phyloP scores from a whole-genome alignment of 192 early-diverging fungal genomes.

The Backusella sp. region DNA sequence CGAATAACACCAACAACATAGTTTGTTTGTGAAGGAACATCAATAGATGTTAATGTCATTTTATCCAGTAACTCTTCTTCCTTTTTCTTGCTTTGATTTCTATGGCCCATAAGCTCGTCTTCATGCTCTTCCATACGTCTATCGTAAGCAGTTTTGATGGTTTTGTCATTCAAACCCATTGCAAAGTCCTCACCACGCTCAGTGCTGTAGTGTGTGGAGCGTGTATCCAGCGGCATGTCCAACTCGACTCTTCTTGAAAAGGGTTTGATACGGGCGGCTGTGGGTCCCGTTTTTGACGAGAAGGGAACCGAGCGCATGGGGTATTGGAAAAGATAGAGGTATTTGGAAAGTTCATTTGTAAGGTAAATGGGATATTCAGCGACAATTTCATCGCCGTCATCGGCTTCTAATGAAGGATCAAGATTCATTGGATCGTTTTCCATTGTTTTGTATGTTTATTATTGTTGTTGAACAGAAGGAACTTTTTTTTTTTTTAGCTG shows the following conservation, averaged over 20 bases:
- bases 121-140: slow-evolving; percentile 40
- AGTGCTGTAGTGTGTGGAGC: slow-evolving; percentile 68
- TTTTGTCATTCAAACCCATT: slow-evolving; percentile 69
- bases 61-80: slow-evolving; percentile 70
- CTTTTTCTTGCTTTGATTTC: slow-evolving; percentile 13
- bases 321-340: slow-evolving; percentile 83
- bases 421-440: neutral
- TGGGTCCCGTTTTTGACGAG: slow-evolving; percentile 43
- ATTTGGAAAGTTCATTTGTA: slow-evolving; percentile 61
- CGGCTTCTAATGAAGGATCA: slow-evolving; percentile 4
- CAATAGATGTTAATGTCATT: slow-evolving; percentile 73
- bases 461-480: neutral
- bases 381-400: slow-evolving; percentile 65
- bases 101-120: slow-evolving; percentile 31
- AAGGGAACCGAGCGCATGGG: slow-evolving; percentile 63
- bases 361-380: slow-evolving; percentile 82
- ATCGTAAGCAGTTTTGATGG: slow-evolving; percentile 63
- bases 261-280: slow-evolving; percentile 78
- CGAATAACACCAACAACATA: slow-evolving; percentile 83
- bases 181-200: slow-evolving; percentile 79
- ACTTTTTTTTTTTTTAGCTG: neutral
- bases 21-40: slow-evolving; percentile 74
- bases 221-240: slow-evolving; percentile 79
- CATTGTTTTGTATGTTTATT: neutral
- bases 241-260: slow-evolving; percentile 81